Percentiles rank a stretch among this genome's conserved stretches.
Conservation (phyloP, 202 grass and related monocot genomes). For the Digitaria exilis region DNA sequence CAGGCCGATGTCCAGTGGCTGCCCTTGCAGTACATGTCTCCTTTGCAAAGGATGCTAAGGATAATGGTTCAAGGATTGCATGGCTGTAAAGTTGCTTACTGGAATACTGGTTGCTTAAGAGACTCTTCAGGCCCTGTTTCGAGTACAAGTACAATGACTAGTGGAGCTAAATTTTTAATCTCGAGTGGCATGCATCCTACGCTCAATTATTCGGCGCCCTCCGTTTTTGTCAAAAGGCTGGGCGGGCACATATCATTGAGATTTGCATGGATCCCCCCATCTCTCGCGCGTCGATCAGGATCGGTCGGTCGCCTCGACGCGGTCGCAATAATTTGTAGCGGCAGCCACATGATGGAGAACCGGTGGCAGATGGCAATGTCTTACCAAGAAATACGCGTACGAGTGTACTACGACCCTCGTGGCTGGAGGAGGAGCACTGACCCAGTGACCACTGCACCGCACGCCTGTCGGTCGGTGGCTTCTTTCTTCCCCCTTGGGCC, state of each 20-base stretch:
- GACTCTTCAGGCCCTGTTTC: slow-evolving; percentile 2
- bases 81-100: slow-evolving; percentile 33
- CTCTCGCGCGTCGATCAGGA: slow-evolving; percentile 22
- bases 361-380: slow-evolving; percentile 44
- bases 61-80: not conserved
- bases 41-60: slow-evolving; percentile 12
- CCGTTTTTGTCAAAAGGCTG: slow-evolving; percentile 20
- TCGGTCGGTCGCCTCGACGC: slow-evolving; percentile 27
- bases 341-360: slow-evolving; percentile 39
- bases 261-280: slow-evolving; percentile 28
- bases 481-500: not conserved
- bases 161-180: not conserved
- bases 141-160: slow-evolving; percentile 38
- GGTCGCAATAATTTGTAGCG: slow-evolving; percentile 31
- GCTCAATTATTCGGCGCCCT: slow-evolving; percentile 27
- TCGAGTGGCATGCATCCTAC: not conserved
- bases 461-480: slow-evolving; percentile 41
- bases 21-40: slow-evolving; percentile 25
- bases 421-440: not conserved
- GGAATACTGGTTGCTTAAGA: slow-evolving; percentile 27
- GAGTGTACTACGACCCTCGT: not conserved
- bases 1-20: slow-evolving; percentile 31
- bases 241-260: slow-evolving; percentile 2
- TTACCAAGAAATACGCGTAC: slow-evolving; percentile 33
- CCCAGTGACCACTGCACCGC: not conserved